phyloP scores from a whole-genome alignment of 2,329 filamentous ascomycete genomes.

The Sporothrix inflata region DNA sequence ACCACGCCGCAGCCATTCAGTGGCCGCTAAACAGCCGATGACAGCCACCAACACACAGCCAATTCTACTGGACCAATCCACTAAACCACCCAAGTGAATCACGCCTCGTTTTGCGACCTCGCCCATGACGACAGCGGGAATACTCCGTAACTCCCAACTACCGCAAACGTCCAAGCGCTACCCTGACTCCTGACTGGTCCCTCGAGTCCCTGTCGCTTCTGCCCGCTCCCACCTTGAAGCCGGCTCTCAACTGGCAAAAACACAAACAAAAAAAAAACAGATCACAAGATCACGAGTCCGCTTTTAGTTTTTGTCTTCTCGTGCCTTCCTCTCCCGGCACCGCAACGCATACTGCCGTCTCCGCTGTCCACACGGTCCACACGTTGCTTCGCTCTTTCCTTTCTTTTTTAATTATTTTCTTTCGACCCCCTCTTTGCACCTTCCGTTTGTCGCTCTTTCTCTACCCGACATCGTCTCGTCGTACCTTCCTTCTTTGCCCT shows the following conservation, averaged over 20 bases:
- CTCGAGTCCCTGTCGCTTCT: background rate
- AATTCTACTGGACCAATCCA: background rate
- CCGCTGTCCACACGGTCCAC: background rate
- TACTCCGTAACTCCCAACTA: background rate
- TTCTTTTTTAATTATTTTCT: background rate
- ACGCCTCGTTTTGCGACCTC: background rate
- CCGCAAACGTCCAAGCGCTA: background rate
- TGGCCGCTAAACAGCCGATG: conserved; percentile 1
- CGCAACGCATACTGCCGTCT: background rate
- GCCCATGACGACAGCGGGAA: background rate
- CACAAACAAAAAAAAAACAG: background rate
- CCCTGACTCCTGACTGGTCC: background rate
- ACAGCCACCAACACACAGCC: background rate
- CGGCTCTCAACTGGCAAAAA: background rate
- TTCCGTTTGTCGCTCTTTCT: conserved; percentile 5
- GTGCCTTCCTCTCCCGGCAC: conserved; percentile 21
- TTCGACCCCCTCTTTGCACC: background rate
- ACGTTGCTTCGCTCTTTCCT: background rate
- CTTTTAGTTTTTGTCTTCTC: conserved; percentile 11
- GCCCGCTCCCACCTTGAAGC: background rate
- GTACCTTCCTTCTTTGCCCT: background rate
- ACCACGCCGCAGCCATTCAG: background rate
- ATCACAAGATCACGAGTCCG: conserved; percentile 18
- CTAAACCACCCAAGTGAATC: background rate
- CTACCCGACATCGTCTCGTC: background rate